Conservation (phyloP, 345 rosid genomes). For the Salix arbutifolia region DNA sequence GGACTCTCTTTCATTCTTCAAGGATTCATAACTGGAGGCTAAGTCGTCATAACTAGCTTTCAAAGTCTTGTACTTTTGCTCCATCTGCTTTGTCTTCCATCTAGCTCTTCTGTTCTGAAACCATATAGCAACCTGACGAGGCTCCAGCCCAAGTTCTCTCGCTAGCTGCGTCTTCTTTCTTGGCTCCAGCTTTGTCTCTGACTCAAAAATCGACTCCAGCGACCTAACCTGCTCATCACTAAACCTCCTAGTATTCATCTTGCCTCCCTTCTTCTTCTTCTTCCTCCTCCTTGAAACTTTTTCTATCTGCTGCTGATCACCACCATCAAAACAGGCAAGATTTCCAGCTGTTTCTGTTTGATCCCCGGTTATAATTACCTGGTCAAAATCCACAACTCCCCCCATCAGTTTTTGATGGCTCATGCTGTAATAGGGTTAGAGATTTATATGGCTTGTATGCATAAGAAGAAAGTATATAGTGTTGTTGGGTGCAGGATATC, state of each 20-base stretch:
- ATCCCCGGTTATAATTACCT: slow-evolving; percentile 12
- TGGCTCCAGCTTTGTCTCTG: slow-evolving; percentile 71
- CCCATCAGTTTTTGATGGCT: slow-evolving; percentile 4
- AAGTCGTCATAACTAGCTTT: slow-evolving; percentile 48
- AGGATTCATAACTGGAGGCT: slow-evolving; percentile 44
- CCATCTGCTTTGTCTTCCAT: slow-evolving; percentile 74
- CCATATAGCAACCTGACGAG: slow-evolving; percentile 90
- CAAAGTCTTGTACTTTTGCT: slow-evolving; percentile 52
- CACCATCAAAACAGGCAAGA: background rate
- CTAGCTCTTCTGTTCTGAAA: slow-evolving; percentile 86
- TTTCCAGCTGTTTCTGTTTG: background rate
- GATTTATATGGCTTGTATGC: slow-evolving; percentile 14
- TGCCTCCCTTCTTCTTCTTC: slow-evolving; percentile 27
- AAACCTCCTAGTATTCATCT: slow-evolving; percentile 44
- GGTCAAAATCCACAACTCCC: background rate
- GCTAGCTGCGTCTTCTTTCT: slow-evolving; percentile 64
- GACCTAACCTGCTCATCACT: slow-evolving; percentile 63
- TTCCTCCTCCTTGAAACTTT: slow-evolving; percentile 37
- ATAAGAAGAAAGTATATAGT: slow-evolving; percentile 1
- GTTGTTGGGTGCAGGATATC: slow-evolving; percentile 11
- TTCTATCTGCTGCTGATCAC: background rate
- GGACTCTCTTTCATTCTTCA: slow-evolving; percentile 58
- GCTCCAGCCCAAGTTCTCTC: slow-evolving; percentile 66
- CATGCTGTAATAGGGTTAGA: background rate
- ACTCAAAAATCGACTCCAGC: slow-evolving; percentile 63